Evolutionary conservation across 495 filamentous ascomycete species (phyloP), one percentile per base, ranked within the genome.

Genomic region (Podospora bellae-mahoneyi): DNA sequence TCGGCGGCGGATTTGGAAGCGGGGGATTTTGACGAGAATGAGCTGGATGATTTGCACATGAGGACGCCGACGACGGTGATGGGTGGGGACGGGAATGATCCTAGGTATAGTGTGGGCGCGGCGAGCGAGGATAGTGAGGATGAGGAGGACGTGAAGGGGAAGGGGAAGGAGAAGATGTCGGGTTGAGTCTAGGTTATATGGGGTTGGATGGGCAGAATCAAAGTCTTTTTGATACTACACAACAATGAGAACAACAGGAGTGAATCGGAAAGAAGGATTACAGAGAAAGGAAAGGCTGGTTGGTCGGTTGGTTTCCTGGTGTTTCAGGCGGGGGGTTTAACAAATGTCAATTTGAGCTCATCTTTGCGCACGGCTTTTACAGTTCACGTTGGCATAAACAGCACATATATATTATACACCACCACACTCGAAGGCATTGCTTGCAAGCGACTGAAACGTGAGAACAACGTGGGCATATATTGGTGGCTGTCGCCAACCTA

Each of bases 11-110:
- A 75, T 30, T 78, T 97, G 39, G 93, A 97, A 78, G 90, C 91
- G 18, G 90, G 83, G 15, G 93, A 94, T 75, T 98, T 95, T 80
- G 93, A 98, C 71, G 95, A 97, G 78, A 85, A 85, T 56, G 92
- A 96, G 76, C 74, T 97, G 44, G 92, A 96, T 75, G 87, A 93
- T 69, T 76, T 96, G 59, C 86, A 90, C 66, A 76, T 86, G 26
- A 71, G 67, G 19, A 84, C 80, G 30, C 84, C 82, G 18, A 77
- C 68, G 3, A 48, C 39, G 5, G 39, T 48, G 5, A 48, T 48
- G 39, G 39, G 39, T 10, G 39, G 39, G 39, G 39, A 48, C 2
- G 39, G 39, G 15, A 80, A 81, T 16, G 75, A 78, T 2, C 74
- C 75, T 27, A 79, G 77, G 56, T 90, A 89, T 72, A 87, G 84